Percentiles rank a stretch among this genome's conserved stretches.
Evolutionary conservation across 2,329 filamentous ascomycete genomes (phyloP).

Genomic region (Aureobasidium sp.): DNA sequence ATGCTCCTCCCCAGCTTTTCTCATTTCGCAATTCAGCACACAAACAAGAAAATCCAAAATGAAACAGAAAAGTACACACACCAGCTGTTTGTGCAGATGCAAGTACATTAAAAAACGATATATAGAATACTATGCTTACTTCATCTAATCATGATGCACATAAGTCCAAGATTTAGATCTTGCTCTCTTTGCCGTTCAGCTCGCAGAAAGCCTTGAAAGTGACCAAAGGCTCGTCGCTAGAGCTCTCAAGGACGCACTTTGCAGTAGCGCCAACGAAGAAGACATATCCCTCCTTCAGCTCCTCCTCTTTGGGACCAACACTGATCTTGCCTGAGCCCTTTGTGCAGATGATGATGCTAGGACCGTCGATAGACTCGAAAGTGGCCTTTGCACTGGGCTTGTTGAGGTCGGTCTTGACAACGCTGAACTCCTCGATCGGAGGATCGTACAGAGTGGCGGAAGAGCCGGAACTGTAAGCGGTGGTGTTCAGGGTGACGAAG

Average conservation of each 20-base stretch:
- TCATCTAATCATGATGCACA: not conserved
- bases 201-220: constrained; percentile 95
- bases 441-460: constrained; percentile 77
- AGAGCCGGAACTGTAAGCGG: constrained; percentile 71
- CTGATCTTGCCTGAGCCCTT: constrained; percentile 73
- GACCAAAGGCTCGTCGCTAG: constrained; percentile 62
- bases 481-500: constrained; percentile 73
- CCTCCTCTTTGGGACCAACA: constrained; percentile 73
- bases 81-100: not conserved
- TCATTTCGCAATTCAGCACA: no score
- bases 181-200: constrained; percentile 47
- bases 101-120: not conserved
- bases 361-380: constrained; percentile 79
- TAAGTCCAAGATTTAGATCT: not conserved
- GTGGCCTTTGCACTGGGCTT: constrained; percentile 69
- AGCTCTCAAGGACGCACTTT: constrained; percentile 68
- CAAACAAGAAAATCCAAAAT: no score
- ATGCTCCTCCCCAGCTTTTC: no score
- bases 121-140: not conserved
- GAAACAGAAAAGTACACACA: no score
- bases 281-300: constrained; percentile 47
- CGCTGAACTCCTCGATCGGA: constrained; percentile 92
- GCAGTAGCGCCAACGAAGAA: constrained; percentile 75
- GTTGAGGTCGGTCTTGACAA: constrained; percentile 72
- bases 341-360: constrained; percentile 90